These are phyloP conservation scores for Fusarium ramigenum DNA, from an alignment of 2,329 filamentous ascomycete species.

Conservation along the genomic window DNA sequence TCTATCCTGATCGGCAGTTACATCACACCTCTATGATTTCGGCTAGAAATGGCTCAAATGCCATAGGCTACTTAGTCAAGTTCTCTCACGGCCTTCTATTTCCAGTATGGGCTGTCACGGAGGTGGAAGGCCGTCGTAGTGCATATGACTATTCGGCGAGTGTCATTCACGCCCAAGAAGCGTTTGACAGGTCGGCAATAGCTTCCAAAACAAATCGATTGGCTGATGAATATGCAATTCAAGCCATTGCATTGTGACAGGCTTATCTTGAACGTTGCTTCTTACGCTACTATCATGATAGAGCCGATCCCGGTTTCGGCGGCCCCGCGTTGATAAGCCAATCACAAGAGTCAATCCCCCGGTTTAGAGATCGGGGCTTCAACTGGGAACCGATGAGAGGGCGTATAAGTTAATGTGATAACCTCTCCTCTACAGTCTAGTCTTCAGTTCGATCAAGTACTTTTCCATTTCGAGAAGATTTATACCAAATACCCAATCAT, in stretches of 20 bases:
- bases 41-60: background rate
- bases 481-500: background rate
- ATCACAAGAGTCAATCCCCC: conserved; percentile 10
- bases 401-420: conserved; percentile 13
- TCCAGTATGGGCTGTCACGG: conserved; percentile 11
- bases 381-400: conserved; percentile 17
- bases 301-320: conserved; percentile 15
- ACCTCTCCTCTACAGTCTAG: background rate
- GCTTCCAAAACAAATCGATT: background rate
- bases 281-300: background rate
- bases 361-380: conserved; percentile 23
- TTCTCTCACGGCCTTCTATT: conserved; percentile 25
- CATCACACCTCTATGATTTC: background rate
- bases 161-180: conserved; percentile 26
- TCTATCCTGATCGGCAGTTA: background rate
- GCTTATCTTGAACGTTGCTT: conserved; percentile 11
- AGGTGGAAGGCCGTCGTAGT: conserved; percentile 13
- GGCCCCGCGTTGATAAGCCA: conserved; percentile 5
- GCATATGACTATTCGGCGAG: conserved; percentile 1
- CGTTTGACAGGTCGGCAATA: background rate
- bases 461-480: background rate
- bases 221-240: background rate
- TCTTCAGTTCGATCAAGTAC: background rate
- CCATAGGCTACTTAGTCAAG: background rate
- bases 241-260: background rate